A percentile compares a stretch with the other conserved stretches of the same genome.
phyloP scores from a whole-genome alignment of 2,329 filamentous ascomycete genomes.

The Macrophomina pseudophaseolina region DNA sequence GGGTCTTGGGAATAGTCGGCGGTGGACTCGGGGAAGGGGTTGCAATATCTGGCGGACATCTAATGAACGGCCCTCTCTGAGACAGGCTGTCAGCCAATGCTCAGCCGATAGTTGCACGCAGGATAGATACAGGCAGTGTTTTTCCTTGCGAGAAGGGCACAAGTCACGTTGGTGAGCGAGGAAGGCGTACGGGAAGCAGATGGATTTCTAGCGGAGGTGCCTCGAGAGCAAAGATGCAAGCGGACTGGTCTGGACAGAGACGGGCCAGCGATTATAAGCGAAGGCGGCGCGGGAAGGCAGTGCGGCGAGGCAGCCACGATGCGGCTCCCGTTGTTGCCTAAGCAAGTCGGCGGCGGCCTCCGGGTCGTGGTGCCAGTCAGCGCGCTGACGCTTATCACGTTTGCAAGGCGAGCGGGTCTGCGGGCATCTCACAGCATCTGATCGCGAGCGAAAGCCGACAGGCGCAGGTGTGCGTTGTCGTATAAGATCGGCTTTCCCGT shows the following conservation, averaged over 20 bases:
- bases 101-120: not conserved
- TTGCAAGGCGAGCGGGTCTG: constrained; percentile 5
- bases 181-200: not conserved
- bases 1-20: not conserved
- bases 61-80: not conserved
- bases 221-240: not conserved
- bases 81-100: not conserved
- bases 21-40: not conserved
- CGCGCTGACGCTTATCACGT: constrained; percentile 7
- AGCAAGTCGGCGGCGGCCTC: constrained; percentile 6
- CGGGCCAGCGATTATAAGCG: not conserved
- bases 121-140: constrained; percentile 5
- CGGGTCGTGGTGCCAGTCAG: constrained; percentile 7
- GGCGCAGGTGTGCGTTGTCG: not conserved
- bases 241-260: not conserved
- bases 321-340: constrained; percentile 17
- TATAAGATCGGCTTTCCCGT: constrained; percentile 15
- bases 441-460: not conserved
- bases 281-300: not conserved
- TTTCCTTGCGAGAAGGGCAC: not conserved
- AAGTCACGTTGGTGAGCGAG: not conserved
- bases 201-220: not conserved
- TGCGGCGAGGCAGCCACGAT: constrained; percentile 11
- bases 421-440: not conserved
- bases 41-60: not conserved